A percentile compares a stretch with the other conserved stretches of the same genome.
Evolutionary conservation across 2,329 filamentous ascomycete species (phyloP).

Genomic region (Chalara sp.): DNA sequence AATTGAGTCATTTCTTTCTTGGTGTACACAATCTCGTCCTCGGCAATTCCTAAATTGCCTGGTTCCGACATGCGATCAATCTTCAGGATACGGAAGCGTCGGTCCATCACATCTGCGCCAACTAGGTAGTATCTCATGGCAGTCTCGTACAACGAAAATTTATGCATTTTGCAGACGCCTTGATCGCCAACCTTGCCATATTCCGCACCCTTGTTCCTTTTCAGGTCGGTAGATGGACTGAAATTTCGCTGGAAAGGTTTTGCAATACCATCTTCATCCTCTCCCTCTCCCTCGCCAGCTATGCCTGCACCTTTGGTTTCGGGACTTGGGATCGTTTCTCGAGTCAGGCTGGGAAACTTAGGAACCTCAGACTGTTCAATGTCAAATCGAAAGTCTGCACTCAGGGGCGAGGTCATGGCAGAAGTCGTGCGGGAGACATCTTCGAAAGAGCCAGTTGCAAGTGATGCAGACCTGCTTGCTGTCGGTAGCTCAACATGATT

Average conservation of each 20-base stretch:
- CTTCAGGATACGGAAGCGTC: slow-evolving; percentile 83
- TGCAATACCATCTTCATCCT: slow-evolving; percentile 51
- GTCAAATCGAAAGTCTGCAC: slow-evolving; percentile 17
- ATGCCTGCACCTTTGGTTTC: slow-evolving; percentile 13
- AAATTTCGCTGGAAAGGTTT: slow-evolving; percentile 49
- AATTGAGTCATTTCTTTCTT: slow-evolving; percentile 88
- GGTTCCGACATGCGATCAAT: slow-evolving; percentile 83
- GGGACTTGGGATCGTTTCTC: slow-evolving; percentile 12
- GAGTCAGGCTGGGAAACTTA: slow-evolving; percentile 22
- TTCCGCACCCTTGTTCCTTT: slow-evolving; percentile 22
- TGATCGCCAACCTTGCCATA: slow-evolving; percentile 33
- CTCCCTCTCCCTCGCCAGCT: slow-evolving; percentile 32
- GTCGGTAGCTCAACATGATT: slow-evolving; percentile 18
- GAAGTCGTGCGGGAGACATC: slow-evolving; percentile 23
- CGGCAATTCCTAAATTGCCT: slow-evolving; percentile 74
- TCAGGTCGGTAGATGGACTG: slow-evolving; percentile 33
- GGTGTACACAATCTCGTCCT: slow-evolving; percentile 92
- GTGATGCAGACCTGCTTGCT: slow-evolving; percentile 4
- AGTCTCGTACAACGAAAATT: slow-evolving; percentile 96
- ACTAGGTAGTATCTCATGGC: slow-evolving; percentile 90
- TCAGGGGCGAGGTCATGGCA: slow-evolving; percentile 27
- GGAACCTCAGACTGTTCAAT: slow-evolving; percentile 16
- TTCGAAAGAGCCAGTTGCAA: slow-evolving; percentile 14
- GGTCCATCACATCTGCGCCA: slow-evolving; percentile 84
- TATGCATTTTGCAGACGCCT: slow-evolving; percentile 68